These are phyloP conservation scores for Pestalotiopsis sp. DNA, from an alignment of 2,329 filamentous ascomycete species.

Conservation along the genomic window DNA sequence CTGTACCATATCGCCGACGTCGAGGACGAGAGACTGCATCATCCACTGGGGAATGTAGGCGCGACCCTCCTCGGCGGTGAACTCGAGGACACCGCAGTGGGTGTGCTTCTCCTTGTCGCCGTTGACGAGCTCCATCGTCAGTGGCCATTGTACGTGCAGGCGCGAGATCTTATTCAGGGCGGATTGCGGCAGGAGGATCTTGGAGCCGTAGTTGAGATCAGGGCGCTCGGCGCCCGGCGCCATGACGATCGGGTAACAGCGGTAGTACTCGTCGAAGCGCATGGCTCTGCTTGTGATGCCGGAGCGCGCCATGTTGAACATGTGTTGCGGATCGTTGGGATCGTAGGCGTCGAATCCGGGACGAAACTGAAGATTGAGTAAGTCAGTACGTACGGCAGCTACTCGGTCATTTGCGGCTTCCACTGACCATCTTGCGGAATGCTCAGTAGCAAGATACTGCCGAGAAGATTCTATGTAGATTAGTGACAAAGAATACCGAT, in stretches of 20 bases:
- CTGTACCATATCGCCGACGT: conserved; percentile 92
- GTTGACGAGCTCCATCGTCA: conserved; percentile 95
- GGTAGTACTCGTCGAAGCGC: conserved; percentile 97
- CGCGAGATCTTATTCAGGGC: conserved; percentile 96
- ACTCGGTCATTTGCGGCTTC: background rate
- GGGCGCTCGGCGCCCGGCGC: conserved; percentile 86
- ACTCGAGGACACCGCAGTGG: conserved; percentile 94
- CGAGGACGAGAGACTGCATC: conserved; percentile 88
- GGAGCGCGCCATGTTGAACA: conserved; percentile 50
- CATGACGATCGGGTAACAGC: conserved; percentile 96
- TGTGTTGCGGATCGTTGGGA: conserved; percentile 48
- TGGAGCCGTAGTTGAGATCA: conserved; percentile 93
- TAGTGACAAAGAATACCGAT: background rate
- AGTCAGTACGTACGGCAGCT: background rate
- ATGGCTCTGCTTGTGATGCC: conserved; percentile 54
- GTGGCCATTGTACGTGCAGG: conserved; percentile 94
- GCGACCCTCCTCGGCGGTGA: conserved; percentile 92
- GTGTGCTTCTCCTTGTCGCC: conserved; percentile 79
- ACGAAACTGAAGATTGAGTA: conserved; percentile 29
- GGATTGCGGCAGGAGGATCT: conserved; percentile 95
- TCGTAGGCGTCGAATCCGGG: conserved; percentile 47
- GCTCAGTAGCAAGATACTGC: background rate
- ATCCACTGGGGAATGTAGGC: conserved; percentile 97
- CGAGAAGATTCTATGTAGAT: background rate
- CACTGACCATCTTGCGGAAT: conserved; percentile 24